Evolutionary conservation across 148 eudicot species (phyloP).

Genomic region (Chenopodium berlandieri): DNA sequence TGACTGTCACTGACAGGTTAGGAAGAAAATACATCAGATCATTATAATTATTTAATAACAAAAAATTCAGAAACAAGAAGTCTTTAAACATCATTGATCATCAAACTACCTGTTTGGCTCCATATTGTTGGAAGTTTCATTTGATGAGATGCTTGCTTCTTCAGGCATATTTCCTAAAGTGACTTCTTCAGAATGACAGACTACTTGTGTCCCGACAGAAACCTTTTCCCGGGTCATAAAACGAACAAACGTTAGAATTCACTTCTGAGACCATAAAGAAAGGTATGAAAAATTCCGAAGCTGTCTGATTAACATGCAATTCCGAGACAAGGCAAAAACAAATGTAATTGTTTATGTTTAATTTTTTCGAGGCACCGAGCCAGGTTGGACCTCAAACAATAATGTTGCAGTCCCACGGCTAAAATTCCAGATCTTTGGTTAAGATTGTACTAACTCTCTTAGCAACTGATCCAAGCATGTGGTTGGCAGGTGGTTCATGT

Average conservation of each 20-base stretch:
- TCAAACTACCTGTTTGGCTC: slow-evolving; percentile 17
- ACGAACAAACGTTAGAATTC: neutral
- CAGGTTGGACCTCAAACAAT: neutral
- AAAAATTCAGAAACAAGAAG: neutral
- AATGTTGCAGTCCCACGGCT: neutral
- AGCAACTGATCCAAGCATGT: neutral
- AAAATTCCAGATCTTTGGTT: too few species aligned
- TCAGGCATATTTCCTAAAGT: slow-evolving; percentile 6
- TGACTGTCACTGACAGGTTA: slow-evolving; percentile 28
- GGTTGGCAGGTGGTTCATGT: neutral
- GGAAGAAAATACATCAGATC: neutral
- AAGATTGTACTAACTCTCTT: neutral
- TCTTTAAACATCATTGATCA: neutral
- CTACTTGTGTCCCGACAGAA: slow-evolving; percentile 39
- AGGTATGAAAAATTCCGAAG: neutral
- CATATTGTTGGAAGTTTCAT: slow-evolving; percentile 1
- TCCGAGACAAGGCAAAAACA: neutral
- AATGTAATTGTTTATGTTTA: neutral
- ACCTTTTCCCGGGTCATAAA: slow-evolving; percentile 27
- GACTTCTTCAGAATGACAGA: slow-evolving; percentile 20
- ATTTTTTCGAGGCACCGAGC: neutral
- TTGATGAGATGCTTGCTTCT: slow-evolving; percentile 22
- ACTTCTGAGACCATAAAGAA: neutral
- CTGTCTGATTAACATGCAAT: neutral
- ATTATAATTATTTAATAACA: neutral